A percentile compares a stretch with the other conserved stretches of the same genome.
Evolutionary conservation across 2,329 filamentous ascomycete genomes (phyloP).

Genomic region (Fusarium sp.): DNA sequence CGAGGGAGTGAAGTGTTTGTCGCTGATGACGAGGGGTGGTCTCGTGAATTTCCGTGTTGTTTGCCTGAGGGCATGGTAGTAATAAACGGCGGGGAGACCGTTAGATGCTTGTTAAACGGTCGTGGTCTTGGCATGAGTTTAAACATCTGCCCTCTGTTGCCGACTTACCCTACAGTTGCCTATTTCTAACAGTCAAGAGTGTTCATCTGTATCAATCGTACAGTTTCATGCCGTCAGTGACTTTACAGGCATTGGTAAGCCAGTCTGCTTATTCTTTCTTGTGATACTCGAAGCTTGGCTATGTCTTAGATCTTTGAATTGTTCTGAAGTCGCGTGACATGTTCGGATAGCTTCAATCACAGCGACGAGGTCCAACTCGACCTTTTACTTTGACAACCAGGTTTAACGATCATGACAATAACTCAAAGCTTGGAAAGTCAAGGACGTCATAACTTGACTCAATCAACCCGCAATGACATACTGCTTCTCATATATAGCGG

Average conservation of each 20-base stretch:
- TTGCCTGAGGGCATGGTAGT: not conserved
- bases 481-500: not conserved
- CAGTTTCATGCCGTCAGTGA: not conserved
- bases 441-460: not conserved
- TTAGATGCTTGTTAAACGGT: slow-evolving; percentile 10
- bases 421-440: not conserved
- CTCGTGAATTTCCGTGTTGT: not conserved
- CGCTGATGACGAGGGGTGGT: slow-evolving; percentile 1
- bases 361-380: rapidly evolving
- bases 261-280: too few species aligned
- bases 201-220: not conserved
- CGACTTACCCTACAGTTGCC: too few species aligned
- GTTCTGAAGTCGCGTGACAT: not conserved
- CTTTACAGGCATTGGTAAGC: rapidly evolving
- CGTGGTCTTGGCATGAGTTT: not conserved
- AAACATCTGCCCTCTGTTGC: too few species aligned
- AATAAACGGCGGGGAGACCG: slow-evolving; percentile 11
- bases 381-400: not conserved
- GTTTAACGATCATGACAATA: not conserved
- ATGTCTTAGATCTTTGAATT: too few species aligned
- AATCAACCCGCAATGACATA: not conserved
- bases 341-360: not conserved
- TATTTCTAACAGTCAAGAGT: too few species aligned
- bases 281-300: too few species aligned
- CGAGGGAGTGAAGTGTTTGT: not conserved